phyloP scores from a whole-genome alignment of 352 stramenopile species.

The Globisporangium mamillatum region DNA sequence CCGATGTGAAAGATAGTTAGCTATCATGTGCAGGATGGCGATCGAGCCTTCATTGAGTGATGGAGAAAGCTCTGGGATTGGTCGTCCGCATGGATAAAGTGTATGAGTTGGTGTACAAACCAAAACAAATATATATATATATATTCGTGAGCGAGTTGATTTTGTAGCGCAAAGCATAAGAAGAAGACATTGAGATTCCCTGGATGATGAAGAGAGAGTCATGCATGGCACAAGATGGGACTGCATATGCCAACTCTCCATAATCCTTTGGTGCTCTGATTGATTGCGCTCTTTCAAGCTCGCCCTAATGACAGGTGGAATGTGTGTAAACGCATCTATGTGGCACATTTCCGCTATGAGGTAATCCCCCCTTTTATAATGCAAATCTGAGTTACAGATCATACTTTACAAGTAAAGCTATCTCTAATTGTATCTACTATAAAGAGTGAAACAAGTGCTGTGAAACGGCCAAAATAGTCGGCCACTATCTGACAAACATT shows the following conservation, averaged over 20 bases:
- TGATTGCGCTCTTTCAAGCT: background rate
- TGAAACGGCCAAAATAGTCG: background rate
- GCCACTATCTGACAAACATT: background rate
- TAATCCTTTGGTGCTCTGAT: background rate
- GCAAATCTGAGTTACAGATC: background rate
- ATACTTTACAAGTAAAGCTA: background rate
- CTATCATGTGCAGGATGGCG: background rate
- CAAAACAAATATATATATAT: background rate
- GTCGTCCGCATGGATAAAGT: background rate
- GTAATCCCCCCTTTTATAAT: background rate
- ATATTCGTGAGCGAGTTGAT: too few relatives aligned
- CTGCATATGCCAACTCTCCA: background rate
- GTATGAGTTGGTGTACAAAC: background rate
- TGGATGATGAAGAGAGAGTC: too few relatives aligned
- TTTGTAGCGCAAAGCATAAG: background rate
- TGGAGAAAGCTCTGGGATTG: background rate
- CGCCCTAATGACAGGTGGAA: background rate
- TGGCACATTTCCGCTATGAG: background rate
- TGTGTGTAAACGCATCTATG: background rate
- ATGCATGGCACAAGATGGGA: too few relatives aligned
- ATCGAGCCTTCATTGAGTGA: background rate
- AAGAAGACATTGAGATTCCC: background rate
- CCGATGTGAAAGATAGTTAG: background rate
- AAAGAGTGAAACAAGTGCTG: background rate
- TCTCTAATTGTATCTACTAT: background rate